Conservation (phyloP, 306 rosid species). For the Corylus heterophylla region DNA sequence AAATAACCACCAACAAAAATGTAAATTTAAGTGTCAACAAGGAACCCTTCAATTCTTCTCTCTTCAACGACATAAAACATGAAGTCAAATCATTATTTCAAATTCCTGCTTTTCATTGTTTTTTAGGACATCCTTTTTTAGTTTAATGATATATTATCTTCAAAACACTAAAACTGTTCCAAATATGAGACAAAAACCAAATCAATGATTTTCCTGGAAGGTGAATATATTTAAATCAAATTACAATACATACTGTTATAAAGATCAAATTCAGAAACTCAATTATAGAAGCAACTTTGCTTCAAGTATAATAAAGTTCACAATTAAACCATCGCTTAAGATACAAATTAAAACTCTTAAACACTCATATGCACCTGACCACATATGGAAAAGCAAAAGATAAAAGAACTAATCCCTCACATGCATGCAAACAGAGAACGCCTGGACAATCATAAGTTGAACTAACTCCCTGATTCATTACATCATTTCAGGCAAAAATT, state of each 20-base stretch:
- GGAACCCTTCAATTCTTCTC: no score
- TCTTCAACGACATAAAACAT: no score
- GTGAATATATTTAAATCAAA: background rate
- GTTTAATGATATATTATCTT: no score
- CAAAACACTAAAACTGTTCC: no score
- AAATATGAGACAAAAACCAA: background rate
- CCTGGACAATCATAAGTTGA: background rate
- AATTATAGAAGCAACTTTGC: background rate
- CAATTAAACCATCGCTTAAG: background rate
- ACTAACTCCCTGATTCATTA: background rate
- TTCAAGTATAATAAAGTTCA: conserved; percentile 13
- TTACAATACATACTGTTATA: background rate
- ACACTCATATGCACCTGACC: background rate
- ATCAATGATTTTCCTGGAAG: background rate
- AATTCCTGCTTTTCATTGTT: no score
- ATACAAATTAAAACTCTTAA: background rate
- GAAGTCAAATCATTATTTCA: no score
- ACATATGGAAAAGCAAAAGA: background rate
- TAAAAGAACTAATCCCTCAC: background rate
- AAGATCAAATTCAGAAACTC: conserved; percentile 19
- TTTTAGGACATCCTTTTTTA: no score
- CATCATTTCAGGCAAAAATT: background rate
- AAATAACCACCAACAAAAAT: no score
- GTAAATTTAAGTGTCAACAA: no score
- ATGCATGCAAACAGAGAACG: background rate